phyloP scores from a whole-genome alignment of 1,284 basidiomycete genomes.

The Marasmius tenuissimus region DNA sequence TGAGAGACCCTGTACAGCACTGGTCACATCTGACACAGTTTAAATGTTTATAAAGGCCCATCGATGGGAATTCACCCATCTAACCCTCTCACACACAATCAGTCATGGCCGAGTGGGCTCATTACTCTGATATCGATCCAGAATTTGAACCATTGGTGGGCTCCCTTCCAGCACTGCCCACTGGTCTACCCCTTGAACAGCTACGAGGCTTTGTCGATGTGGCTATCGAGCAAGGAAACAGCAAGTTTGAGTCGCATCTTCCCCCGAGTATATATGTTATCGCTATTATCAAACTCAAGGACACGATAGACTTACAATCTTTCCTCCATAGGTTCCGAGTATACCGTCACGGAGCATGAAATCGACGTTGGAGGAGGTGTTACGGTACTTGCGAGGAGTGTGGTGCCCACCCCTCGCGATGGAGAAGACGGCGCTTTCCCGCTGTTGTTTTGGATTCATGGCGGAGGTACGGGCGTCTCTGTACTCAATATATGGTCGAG shows the following conservation, averaged over 20 bases:
- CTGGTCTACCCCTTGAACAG: not conserved
- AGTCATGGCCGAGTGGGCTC: not conserved
- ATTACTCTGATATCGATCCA: not conserved
- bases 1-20: too few relatives aligned
- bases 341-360: not conserved
- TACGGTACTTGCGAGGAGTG: not conserved
- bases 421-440: slow-evolving; percentile 1
- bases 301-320: not conserved
- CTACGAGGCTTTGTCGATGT: not conserved
- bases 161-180: not conserved
- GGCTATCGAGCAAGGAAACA: not conserved
- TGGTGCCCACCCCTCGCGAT: not conserved
- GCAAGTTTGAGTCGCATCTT: not conserved
- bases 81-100: too few relatives aligned
- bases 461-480: not conserved
- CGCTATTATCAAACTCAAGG: not conserved
- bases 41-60: too few relatives aligned
- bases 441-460: not conserved
- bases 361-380: not conserved
- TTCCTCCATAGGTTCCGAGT: not conserved
- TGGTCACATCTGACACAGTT: too few relatives aligned
- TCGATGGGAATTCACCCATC: too few relatives aligned
- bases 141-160: not conserved
- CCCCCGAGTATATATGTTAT: not conserved
- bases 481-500: not conserved